Conservation (phyloP, 495 filamentous ascomycete species). For the Penicillium lagena region DNA sequence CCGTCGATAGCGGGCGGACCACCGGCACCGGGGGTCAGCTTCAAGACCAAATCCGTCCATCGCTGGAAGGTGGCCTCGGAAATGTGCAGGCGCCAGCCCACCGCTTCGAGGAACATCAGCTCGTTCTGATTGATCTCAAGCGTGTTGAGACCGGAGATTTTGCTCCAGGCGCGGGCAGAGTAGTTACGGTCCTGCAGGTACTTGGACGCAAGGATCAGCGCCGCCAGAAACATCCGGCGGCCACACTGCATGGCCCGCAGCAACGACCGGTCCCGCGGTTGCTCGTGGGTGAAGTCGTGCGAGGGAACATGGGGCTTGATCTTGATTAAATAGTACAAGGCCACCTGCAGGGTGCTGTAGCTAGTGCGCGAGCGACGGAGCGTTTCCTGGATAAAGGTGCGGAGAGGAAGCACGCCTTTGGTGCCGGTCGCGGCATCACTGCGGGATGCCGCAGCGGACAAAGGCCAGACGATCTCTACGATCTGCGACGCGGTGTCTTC, state of each 20-base stretch:
- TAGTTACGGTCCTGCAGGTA: conserved; percentile 98
- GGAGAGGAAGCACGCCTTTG: conserved; percentile 77
- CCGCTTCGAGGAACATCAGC: conserved; percentile 81
- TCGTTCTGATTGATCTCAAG: conserved; percentile 95
- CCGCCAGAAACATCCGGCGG: conserved; percentile 93
- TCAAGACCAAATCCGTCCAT: conserved; percentile 86
- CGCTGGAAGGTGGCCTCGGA: conserved; percentile 79
- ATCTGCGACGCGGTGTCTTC: conserved; percentile 96
- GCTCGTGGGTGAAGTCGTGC: conserved; percentile 81
- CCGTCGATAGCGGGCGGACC: conserved; percentile 23
- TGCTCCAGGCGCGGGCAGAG: conserved; percentile 95
- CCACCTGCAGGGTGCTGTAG: conserved; percentile 95
- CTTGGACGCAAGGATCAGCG: conserved; percentile 89
- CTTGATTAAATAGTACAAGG: conserved; percentile 90
- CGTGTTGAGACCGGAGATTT: conserved; percentile 88
- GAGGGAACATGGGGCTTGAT: conserved; percentile 87
- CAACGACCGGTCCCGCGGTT: conserved; percentile 64
- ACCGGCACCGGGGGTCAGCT: conserved; percentile 61
- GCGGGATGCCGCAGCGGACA: conserved; percentile 42
- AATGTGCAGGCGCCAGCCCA: conserved; percentile 93
- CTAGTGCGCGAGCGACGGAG: conserved; percentile 89
- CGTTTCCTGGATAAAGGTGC: conserved; percentile 96
- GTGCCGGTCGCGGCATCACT: conserved; percentile 39
- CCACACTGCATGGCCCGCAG: conserved; percentile 89
- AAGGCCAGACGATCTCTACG: conserved; percentile 96